phyloP scores from a whole-genome alignment of 1,139 yeast genomes.

The Protomyces inouyei region DNA sequence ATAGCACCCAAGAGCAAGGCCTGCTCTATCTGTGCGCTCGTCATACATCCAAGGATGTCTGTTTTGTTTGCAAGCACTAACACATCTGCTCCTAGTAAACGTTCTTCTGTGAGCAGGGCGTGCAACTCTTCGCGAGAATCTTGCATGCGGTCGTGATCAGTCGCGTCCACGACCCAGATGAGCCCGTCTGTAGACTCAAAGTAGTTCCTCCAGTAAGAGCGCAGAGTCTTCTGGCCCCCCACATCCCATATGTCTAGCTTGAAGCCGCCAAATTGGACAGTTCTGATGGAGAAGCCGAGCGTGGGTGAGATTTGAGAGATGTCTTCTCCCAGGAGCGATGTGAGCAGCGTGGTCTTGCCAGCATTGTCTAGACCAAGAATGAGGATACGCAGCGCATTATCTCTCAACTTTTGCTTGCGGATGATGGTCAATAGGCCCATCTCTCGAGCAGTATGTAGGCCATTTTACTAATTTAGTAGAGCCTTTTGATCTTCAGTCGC shows the following conservation, averaged over 20 bases:
- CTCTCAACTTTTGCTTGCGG: constrained; percentile 75
- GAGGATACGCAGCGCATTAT: constrained; percentile 66
- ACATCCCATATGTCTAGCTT: constrained; percentile 63
- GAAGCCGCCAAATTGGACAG: constrained; percentile 44
- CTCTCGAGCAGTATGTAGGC: background rate
- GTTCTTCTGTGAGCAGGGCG: constrained; percentile 58
- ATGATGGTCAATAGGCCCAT: constrained; percentile 87
- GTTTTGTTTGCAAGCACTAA: constrained; percentile 47
- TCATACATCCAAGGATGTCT: constrained; percentile 38
- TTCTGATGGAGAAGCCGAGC: constrained; percentile 44
- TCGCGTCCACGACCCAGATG: constrained; percentile 87
- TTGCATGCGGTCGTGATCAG: constrained; percentile 64
- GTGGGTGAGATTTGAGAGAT: constrained; percentile 46
- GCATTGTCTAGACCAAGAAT: constrained; percentile 83
- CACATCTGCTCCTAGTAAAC: constrained; percentile 60
- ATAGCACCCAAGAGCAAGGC: constrained; percentile 39
- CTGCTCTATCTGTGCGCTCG: constrained; percentile 32
- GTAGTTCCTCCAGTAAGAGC: constrained; percentile 88
- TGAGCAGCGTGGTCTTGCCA: constrained; percentile 79
- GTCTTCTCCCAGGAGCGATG: constrained; percentile 45
- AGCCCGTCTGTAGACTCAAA: constrained; percentile 79
- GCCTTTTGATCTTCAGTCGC: too few relatives aligned
- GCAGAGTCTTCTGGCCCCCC: constrained; percentile 75
- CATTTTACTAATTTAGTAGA: too few relatives aligned
- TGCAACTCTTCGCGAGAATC: constrained; percentile 50